Percentiles rank a stretch among this genome's conserved stretches.
phyloP scores from a whole-genome alignment of 192 early-diverging fungal genomes.

The Linnemannia exigua region DNA sequence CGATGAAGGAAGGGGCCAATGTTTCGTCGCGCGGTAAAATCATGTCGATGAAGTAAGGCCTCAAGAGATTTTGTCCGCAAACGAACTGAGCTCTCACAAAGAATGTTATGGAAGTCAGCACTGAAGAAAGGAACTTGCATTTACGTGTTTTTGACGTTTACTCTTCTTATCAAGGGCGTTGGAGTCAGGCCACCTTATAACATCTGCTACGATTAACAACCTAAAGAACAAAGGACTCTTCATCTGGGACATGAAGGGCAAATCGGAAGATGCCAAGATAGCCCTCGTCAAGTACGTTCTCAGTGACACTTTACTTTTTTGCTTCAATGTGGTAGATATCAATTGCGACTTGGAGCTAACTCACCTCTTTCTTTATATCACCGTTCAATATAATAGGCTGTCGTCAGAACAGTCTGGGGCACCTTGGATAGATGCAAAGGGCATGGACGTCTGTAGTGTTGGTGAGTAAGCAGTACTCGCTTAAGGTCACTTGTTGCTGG shows the following conservation, averaged over 20 bases:
- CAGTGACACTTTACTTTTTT: too few relatives aligned
- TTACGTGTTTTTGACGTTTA: background rate
- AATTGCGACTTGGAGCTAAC: background rate
- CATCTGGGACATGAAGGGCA: slow-evolving; percentile 45
- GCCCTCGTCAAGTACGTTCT: slow-evolving; percentile 23
- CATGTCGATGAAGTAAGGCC: slow-evolving; percentile 40
- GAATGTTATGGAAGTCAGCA: background rate
- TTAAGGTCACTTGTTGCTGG: too few relatives aligned
- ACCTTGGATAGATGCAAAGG: slow-evolving; percentile 28
- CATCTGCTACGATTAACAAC: slow-evolving; percentile 2
- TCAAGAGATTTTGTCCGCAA: background rate
- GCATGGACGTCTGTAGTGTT: slow-evolving; percentile 37
- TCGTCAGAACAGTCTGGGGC: background rate
- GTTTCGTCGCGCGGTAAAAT: slow-evolving; percentile 8
- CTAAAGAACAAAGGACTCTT: background rate
- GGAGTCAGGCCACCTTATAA: slow-evolving; percentile 47
- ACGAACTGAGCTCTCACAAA: background rate
- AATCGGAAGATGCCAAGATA: background rate
- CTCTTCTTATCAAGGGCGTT: slow-evolving; percentile 15
- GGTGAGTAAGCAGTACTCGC: slow-evolving; percentile 9
- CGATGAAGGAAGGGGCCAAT: slow-evolving; percentile 28
- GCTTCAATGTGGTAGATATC: too few relatives aligned
- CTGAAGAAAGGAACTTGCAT: background rate
- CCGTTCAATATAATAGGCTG: background rate
- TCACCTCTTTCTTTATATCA: background rate